Evolutionary conservation across 2,329 filamentous ascomycete genomes (phyloP).

Genomic region (Cladosporium austrohemisphaericum): DNA sequence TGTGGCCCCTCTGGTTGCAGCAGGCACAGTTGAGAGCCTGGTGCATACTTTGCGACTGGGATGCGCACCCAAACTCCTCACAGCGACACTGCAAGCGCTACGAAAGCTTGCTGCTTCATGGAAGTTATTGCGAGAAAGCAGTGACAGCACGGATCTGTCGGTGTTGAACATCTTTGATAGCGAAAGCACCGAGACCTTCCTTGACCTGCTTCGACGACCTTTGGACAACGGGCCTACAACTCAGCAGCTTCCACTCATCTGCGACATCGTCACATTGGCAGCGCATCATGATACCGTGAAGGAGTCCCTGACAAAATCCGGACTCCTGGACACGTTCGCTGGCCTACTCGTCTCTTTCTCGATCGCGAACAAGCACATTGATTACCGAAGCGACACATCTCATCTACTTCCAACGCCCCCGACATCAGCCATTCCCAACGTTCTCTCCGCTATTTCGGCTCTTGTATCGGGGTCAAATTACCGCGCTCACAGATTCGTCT

Average conservation of each 20-base stretch:
- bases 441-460: slow-evolving; percentile 72
- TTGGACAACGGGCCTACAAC: slow-evolving; percentile 44
- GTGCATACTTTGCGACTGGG: slow-evolving; percentile 64
- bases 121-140: slow-evolving; percentile 11
- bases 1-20: slow-evolving; percentile 67
- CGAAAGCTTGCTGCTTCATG: slow-evolving; percentile 67
- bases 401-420: slow-evolving; percentile 52
- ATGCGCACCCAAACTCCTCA: slow-evolving; percentile 62
- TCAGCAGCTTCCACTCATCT: slow-evolving; percentile 59
- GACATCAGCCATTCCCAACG: slow-evolving; percentile 57
- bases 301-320: slow-evolving; percentile 64
- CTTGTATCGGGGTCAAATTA: slow-evolving; percentile 77
- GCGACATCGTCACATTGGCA: slow-evolving; percentile 56
- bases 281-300: slow-evolving; percentile 69
- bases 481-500: slow-evolving; percentile 60
- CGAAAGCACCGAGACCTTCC: slow-evolving; percentile 59
- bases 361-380: slow-evolving; percentile 24
- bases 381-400: slow-evolving; percentile 23
- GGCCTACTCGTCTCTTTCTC: slow-evolving; percentile 65
- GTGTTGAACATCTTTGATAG: slow-evolving; percentile 55
- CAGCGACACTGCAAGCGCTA: slow-evolving; percentile 71
- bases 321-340: slow-evolving; percentile 75
- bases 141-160: slow-evolving; percentile 15
- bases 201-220: slow-evolving; percentile 61
- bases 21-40: slow-evolving; percentile 64